Base-by-base conservation (phyloP, 495 filamentous ascomycete genomes). In the Aspergillus nanangensis region DNA sequence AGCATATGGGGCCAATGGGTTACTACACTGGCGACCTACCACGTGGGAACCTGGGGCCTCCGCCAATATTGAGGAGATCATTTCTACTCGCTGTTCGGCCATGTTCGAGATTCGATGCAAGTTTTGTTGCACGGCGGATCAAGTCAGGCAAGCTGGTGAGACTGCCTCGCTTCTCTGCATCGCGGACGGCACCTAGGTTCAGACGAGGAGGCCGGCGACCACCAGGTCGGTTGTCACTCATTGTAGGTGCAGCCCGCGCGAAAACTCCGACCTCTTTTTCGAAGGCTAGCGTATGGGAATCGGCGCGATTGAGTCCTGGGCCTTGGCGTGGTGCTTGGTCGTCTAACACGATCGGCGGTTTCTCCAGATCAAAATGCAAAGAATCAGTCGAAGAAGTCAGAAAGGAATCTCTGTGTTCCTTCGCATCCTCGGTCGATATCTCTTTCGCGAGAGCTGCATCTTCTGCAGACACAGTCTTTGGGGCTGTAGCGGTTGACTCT, bases 81-180 rank as follows among this genome's bases (percentile, higher is more conserved):
- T 84, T 68, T 29, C 84, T 72, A 56, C 88, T 94, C 25, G 82
- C 87, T 20, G 93, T 95, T 49, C 80, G 79, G 4, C 93, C 93
- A 47, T 80, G 84, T 52, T 97, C 94, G 49, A 98, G 76, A 57
- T 91, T 90, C 0, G 90, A 77, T 4, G 93, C 93, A 19, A 97
- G 71, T 51, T 80, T 82, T 1, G 91, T 96, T 3, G 93, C 93
- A 37, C 93, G 77, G 50, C 81, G 75, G 47, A 98, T 97, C 44
- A 98, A 69, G 65, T 96, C 93, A 0, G 90, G 85, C 41, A 98
- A 67, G 65, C 90, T 95, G 4, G 93, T 96, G 51, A 95, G 68
- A 57, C 90, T 95, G 8, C 88, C 90, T 51, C 90, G 80, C 9
- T 84, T 76, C 54, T 93, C 87, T 17, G 89, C 87, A 47, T 86